These are phyloP conservation scores for Moesziomyces parantarcticus DNA, from an alignment of 1,284 basidiomycete species.

Conservation along the genomic window DNA sequence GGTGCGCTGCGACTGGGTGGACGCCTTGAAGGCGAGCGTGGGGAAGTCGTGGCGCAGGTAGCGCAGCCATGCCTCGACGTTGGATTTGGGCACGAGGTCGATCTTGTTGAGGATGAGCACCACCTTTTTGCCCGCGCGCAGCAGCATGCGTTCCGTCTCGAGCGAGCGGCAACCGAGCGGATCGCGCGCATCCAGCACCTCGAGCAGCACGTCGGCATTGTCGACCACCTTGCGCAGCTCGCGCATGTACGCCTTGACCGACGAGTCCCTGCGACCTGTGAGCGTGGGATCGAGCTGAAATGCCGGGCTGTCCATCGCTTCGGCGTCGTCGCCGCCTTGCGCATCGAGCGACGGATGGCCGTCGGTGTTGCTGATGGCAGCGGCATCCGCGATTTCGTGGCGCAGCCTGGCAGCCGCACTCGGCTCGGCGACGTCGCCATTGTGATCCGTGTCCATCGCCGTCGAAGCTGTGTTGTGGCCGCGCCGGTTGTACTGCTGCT, in stretches of 20 bases:
- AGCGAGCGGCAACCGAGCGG: constrained; percentile 72
- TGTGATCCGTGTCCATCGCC: constrained; percentile 12
- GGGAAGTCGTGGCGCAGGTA: constrained; percentile 91
- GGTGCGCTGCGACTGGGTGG: constrained; percentile 84
- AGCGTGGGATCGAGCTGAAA: constrained; percentile 37
- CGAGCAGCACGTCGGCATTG: constrained; percentile 83
- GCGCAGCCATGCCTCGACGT: constrained; percentile 89
- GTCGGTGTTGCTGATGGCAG: constrained; percentile 21
- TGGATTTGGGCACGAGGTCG: constrained; percentile 83
- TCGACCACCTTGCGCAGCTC: constrained; percentile 90
- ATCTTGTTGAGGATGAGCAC: constrained; percentile 57
- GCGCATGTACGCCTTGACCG: constrained; percentile 68
- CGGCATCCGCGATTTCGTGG: constrained; percentile 27
- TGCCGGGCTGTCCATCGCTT: neutral
- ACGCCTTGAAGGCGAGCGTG: constrained; percentile 92
- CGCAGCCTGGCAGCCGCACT: constrained; percentile 16
- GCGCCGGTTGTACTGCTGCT: constrained; percentile 9
- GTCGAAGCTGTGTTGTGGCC: neutral
- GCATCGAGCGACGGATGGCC: neutral
- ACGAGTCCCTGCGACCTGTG: constrained; percentile 58
- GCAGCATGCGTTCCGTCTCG: constrained; percentile 55
- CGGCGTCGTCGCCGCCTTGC: neutral
- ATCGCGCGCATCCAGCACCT: constrained; percentile 66
- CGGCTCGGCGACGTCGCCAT: constrained; percentile 5
- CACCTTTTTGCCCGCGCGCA: constrained; percentile 59